Evolutionary conservation across 768 basidiomycete genomes (phyloP).

Genomic region (Aureoboletus auriporus): DNA sequence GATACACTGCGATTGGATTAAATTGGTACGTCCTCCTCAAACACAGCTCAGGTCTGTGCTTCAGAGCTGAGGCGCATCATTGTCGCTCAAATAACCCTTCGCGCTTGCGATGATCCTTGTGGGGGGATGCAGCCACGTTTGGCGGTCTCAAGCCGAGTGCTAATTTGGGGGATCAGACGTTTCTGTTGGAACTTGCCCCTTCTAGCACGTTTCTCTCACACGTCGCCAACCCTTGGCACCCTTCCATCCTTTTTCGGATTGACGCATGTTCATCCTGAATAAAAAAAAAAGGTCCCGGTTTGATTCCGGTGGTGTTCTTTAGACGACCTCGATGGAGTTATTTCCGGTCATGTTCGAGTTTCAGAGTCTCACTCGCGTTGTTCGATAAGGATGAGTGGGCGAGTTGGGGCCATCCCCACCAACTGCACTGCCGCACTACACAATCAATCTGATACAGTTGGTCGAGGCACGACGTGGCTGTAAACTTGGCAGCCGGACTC

Average conservation of each 20-base stretch:
- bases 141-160: constrained; percentile 18
- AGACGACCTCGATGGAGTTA: neutral
- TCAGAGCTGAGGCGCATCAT: too few species aligned
- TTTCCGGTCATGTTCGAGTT: neutral
- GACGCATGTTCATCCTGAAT: constrained; percentile 7
- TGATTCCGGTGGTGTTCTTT: neutral
- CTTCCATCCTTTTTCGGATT: constrained; percentile 5
- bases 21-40: too few species aligned
- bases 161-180: constrained; percentile 24
- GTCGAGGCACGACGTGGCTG: constrained; percentile 1
- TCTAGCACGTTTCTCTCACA: constrained; percentile 17
- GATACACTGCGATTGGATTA: too few species aligned
- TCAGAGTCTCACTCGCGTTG: neutral
- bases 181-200: constrained; percentile 29
- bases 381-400: constrained; percentile 1
- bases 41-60: too few species aligned
- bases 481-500: neutral
- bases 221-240: constrained; percentile 5
- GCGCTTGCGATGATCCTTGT: neutral
- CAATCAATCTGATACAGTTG: neutral
- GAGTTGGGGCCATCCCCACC: neutral
- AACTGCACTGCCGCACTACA: neutral
- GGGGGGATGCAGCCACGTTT: constrained; percentile 14
- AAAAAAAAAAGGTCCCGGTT: neutral
- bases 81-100: too few species aligned